Percentiles rank a stretch among this genome's conserved stretches.
phyloP scores from a whole-genome alignment of 2,329 filamentous ascomycete species.

The Botrytis paeoniae region DNA sequence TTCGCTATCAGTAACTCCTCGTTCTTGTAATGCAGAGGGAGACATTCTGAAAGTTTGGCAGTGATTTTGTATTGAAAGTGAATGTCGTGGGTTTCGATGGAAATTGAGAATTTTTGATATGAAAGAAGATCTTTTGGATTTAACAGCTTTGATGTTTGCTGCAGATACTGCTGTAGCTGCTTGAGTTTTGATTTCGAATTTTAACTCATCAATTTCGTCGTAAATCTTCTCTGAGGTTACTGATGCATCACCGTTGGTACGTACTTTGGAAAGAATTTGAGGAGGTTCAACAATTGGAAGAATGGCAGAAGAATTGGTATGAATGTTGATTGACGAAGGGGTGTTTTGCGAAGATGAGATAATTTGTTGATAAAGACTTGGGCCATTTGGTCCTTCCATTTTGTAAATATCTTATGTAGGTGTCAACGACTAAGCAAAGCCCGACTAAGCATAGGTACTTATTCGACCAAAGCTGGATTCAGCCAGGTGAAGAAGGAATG shows the following conservation, averaged over 20 bases:
- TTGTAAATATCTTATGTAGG: slow-evolving; percentile 1
- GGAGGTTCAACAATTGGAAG: not conserved
- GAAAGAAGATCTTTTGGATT: not conserved
- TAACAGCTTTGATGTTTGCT: not conserved
- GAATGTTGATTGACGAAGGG: not conserved
- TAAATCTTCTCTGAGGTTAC: slow-evolving; percentile 8
- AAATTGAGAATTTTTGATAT: slow-evolving; percentile 6
- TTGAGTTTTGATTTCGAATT: slow-evolving; percentile 10
- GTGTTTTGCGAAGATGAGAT: not conserved
- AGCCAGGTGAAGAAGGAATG: not conserved
- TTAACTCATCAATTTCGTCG: slow-evolving; percentile 17
- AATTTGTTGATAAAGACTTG: slow-evolving; percentile 2
- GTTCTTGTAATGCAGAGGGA: not conserved
- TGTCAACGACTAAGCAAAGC: not conserved
- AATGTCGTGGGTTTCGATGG: not conserved
- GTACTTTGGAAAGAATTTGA: not conserved
- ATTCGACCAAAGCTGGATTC: not conserved
- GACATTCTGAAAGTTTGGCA: not conserved
- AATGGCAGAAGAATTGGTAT: not conserved
- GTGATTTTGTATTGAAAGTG: not conserved
- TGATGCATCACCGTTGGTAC: slow-evolving; percentile 7
- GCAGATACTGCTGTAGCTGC: not conserved
- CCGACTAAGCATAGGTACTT: not conserved
- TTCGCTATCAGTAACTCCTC: not conserved
- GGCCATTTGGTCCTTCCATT: slow-evolving; percentile 15